phyloP scores from a whole-genome alignment of 2,329 filamentous ascomycete species.

The Atkinsonella hypoxylon region DNA sequence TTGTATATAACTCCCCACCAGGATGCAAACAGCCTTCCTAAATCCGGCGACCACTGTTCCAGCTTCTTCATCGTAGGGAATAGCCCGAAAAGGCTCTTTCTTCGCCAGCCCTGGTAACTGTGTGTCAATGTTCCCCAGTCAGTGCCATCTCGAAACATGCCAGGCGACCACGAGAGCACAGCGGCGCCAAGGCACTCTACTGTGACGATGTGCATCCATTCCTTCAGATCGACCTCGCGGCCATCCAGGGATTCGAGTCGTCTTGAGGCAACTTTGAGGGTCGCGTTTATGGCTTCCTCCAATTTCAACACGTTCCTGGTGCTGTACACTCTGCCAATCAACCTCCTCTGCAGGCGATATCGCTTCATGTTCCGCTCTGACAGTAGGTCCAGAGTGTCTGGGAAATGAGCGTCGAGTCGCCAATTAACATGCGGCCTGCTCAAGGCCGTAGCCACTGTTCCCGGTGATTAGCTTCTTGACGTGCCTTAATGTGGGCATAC shows the following conservation, averaged over 20 bases:
- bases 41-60: conserved; percentile 23
- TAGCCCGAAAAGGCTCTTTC: conserved; percentile 39
- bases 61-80: conserved; percentile 31
- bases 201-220: conserved; percentile 45
- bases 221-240: conserved; percentile 32
- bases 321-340: conserved; percentile 37
- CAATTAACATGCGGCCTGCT: conserved; percentile 21
- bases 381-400: conserved; percentile 37
- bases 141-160: conserved; percentile 29
- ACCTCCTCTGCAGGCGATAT: conserved; percentile 35
- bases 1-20: conserved; percentile 33
- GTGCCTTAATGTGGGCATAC: conserved; percentile 6
- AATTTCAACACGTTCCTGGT: conserved; percentile 29
- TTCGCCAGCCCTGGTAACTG: conserved; percentile 37
- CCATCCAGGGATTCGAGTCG: conserved; percentile 26
- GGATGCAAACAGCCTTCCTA: conserved; percentile 28
- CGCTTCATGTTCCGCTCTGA: conserved; percentile 34
- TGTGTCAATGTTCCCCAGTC: conserved; percentile 36
- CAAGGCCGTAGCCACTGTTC: conserved; percentile 26
- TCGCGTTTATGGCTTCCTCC: conserved; percentile 28
- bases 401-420: conserved; percentile 21
- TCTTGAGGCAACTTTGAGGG: conserved; percentile 23
- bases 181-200: conserved; percentile 39
- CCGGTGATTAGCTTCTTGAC: neutral
- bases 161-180: conserved; percentile 41